Conservation (phyloP, 148 eudicot species). For the Rhododendron williamsianum region DNA sequence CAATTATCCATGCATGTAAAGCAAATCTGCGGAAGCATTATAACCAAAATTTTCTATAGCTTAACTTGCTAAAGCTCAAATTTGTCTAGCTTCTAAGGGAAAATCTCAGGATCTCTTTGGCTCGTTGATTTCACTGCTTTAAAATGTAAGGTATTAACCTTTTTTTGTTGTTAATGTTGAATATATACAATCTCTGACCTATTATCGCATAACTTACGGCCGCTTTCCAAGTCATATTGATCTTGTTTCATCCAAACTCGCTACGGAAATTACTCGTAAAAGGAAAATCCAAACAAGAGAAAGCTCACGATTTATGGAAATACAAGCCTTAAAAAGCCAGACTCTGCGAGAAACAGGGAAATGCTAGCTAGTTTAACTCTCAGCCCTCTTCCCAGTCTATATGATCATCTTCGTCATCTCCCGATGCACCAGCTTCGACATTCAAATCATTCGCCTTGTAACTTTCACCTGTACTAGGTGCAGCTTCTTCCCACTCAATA, state of each 20-base stretch:
- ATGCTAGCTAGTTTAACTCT: conserved; percentile 3
- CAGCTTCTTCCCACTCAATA: conserved; percentile 72
- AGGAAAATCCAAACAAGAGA: background rate
- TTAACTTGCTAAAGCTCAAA: too few relatives aligned
- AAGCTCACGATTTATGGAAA: background rate
- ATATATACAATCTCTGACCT: background rate
- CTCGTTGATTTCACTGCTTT: too few relatives aligned
- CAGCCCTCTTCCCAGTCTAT: conserved; percentile 96
- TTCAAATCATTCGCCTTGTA: conserved; percentile 73
- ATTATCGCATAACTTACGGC: too few relatives aligned
- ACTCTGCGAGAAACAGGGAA: background rate
- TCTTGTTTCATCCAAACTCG: background rate
- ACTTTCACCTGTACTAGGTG: conserved; percentile 35
- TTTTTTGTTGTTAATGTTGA: too few relatives aligned
- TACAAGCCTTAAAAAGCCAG: background rate
- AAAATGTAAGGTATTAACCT: too few relatives aligned
- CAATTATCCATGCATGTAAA: too few relatives aligned
- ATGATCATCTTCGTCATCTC: conserved; percentile 66
- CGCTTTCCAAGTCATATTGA: background rate
- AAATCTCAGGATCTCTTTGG: too few relatives aligned
- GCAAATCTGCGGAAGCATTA: too few relatives aligned
- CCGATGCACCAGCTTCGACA: conserved; percentile 63
- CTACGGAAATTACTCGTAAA: background rate
- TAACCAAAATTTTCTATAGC: too few relatives aligned
- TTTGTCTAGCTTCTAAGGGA: too few relatives aligned